Percentiles rank a stretch among this genome's conserved stretches.
Conservation (phyloP, 441 rosid species). For the Populus hybrid region DNA sequence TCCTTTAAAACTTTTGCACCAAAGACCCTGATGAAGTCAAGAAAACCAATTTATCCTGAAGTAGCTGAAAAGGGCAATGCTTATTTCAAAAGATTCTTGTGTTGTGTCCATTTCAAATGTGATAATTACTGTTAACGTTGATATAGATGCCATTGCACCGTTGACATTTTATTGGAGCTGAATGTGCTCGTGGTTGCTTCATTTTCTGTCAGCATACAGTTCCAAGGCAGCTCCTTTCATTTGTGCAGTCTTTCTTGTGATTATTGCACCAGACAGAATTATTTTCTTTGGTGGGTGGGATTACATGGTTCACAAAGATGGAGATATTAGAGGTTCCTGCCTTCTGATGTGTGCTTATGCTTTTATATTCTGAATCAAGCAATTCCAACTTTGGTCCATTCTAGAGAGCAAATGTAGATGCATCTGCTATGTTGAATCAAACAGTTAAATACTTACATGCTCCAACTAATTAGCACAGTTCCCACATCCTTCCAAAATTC, state of each 20-base stretch:
- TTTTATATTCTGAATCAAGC: background rate
- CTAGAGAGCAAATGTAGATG: background rate
- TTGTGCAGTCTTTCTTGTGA: background rate
- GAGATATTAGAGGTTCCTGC: conserved; percentile 8
- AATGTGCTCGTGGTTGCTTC: conserved; percentile 15
- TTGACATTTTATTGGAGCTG: conserved; percentile 21
- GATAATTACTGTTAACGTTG: background rate
- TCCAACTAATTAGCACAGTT: background rate
- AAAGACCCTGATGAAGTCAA: background rate
- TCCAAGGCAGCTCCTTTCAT: conserved; percentile 7
- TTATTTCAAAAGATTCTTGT: background rate
- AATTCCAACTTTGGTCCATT: background rate
- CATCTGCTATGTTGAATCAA: background rate
- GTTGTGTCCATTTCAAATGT: background rate
- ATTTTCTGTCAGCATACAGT: background rate
- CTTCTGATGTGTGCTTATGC: conserved; percentile 2
- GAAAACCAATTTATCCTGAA: background rate
- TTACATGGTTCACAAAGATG: background rate
- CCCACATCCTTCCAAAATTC: background rate
- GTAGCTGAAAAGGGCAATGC: background rate
- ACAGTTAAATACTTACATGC: background rate
- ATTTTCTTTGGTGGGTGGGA: background rate
- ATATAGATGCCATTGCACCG: conserved; percentile 16
- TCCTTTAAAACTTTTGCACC: background rate
- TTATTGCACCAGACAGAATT: background rate